Base-by-base conservation (phyloP, 129 eudicot species). In the Centrapalus pauciflorus region DNA sequence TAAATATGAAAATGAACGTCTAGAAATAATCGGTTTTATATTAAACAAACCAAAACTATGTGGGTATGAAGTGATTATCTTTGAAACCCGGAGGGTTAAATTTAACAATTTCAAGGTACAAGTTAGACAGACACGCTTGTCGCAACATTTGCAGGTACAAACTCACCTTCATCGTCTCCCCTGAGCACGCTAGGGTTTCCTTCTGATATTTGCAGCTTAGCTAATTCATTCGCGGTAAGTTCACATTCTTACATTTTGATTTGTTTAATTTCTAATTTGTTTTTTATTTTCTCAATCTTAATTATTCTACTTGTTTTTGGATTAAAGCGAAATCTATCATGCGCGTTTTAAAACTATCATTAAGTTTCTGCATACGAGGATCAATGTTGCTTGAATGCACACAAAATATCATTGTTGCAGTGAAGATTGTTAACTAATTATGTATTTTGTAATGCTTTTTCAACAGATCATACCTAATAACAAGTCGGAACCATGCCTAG, bases 401-500 rank as follows among this genome's bases (percentile, higher is more conserved):
- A 41, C 49, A 12, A 14, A 10, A 27, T 11, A 19, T 21, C 20
- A 11, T 7, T 66, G 27, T 9, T 64, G 6, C 23, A 62, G 51
- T 25, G 35, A 48, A 64, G 33, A 17, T 55, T 43, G 32, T 19
- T 16, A 32, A 7, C 29, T 71, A 28, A 59, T 60, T 60, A 32
- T 71, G 7, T 21, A 8, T 9, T 45, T 61, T 60, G 17, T 21
- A 32, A 7, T 50, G 61, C 30, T n/a, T 17, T 60, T 13, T 4
- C 35, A 34, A 45, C 75, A 63, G 74, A 64, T 30, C 37, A 57
- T 64, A 20, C 32, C 0, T 10, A 35, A 50, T n/a, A 32, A 24
- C 35, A 28, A 17, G 25, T 21, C 21, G 24, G 59, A 64, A 21
- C 37, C 19, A 72, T 78, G 82, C 78, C 82, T 23, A 34, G 78